Evolutionary conservation across 2,329 filamentous ascomycete genomes (phyloP), one percentile per base, ranked within the genome.

Genomic region (Zymoseptoria brevis): DNA sequence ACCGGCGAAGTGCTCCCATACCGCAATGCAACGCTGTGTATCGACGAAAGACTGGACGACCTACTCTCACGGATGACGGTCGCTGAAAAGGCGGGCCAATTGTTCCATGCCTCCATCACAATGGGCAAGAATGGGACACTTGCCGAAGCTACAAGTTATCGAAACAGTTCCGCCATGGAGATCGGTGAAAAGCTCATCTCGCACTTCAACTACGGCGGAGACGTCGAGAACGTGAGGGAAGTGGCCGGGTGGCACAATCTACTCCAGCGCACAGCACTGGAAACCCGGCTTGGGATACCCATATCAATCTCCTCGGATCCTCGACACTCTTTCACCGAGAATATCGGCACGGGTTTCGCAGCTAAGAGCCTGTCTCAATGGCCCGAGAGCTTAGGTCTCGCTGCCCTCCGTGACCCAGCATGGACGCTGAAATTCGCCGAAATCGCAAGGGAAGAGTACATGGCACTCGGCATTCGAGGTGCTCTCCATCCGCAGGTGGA

Each of bases 401-500:
- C 79, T 6, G 80, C 81, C 0, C 63, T 82, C 0, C 72, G 80
- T 2, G 75, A 77, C 16, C 68, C 76, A 0, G 70, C 74, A 0
- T 66, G 80, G 0, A 77, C 80, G 1, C 67, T 75, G 53, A 71
- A 68, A 16, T 82, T 82, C 55, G 79, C 76, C 7, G 75, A 81
- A 35, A 72, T 81, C 19, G 79, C 76, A 0, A 73, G 79, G 4
- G 74, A 80, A 62, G 80, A 83, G 62, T 77, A 76, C 60, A 59
- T 71, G 50, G 73, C 72, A 1, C 67, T 76, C 19, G 75, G 80
- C 1, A 70, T 82, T 8, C 74, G 78, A 5, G 71, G 73, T 2
- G 74, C 79, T 1, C 69, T 82, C 0, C 79, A 81, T 54, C 80
- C 80, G 0, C 79, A 81, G 58, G 75, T 81, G 6, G 79, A 82